Base-by-base conservation (phyloP, 805 yeast species). In the Blastobotrys mokoenaii region DNA sequence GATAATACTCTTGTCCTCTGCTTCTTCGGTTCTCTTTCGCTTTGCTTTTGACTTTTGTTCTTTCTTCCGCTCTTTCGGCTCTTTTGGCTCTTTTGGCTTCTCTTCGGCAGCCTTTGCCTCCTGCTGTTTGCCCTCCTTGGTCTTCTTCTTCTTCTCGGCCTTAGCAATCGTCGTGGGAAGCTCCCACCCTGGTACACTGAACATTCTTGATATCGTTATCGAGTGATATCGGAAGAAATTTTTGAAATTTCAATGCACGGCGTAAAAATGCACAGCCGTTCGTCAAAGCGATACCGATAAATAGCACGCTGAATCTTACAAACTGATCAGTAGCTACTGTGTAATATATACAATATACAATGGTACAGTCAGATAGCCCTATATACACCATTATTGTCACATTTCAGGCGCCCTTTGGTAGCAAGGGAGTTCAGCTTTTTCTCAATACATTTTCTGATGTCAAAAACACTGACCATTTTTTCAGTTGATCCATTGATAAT, bases 111-210 rank as follows among this genome's bases (percentile, higher is more conserved):
- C 59, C 33, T 42, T 38, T 20, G 42, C 54, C 33, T 49, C 51
- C 14, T 50, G 57, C 9, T 49, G 58, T 16, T 45, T 52, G 38
- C 35, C 49, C 27, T 18, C 49, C 53, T 31, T 51, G 54, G 29
- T 49, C 50, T 14, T 44, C 53, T 14, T 49, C 50, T 12, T 47
- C 53, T 10, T 51, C 16, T 58, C 56, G 15, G 55, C 51, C 48
- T 60, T 61, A 2, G 73, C 78, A 11, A 83, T 77, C 38, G 73
- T 69, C 46, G 69, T 65, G 40, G 71, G 58, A 44, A 86, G 60
- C 51, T 80, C 73, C 96, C 96, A 86, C 14, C 94, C 95, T 43
- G 79, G 85, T 16, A 83, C 88, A 59, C 81, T 74, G 59, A 86
- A 86, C 50, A 86, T 69, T 31, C 34, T 11, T 11, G 34, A 14